These are phyloP conservation scores for Vishniacozyma victoriae DNA, from an alignment of 768 basidiomycete species.

Conservation along the genomic window DNA sequence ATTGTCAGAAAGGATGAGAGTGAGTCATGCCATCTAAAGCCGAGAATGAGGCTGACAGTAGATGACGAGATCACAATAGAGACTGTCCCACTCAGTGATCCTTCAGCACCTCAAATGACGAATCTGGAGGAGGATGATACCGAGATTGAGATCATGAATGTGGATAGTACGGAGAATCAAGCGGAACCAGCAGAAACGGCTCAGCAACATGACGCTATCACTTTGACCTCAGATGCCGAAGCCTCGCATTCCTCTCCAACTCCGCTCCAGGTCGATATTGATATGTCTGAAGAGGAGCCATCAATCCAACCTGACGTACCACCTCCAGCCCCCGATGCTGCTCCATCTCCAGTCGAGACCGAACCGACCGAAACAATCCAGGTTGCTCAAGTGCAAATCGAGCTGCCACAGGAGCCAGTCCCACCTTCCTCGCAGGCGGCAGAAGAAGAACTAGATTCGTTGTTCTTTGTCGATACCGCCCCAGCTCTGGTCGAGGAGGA, in stretches of 20 bases:
- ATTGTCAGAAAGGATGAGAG: constrained; percentile 22
- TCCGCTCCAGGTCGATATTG: neutral
- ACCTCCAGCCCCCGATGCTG: too few relatives aligned
- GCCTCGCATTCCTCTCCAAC: neutral
- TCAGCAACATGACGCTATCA: neutral
- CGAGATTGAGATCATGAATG: constrained; percentile 17
- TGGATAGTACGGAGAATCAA: too few relatives aligned
- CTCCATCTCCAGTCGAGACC: too few relatives aligned
- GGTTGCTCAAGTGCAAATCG: too few relatives aligned
- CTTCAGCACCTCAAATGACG: constrained; percentile 30
- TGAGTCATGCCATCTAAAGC: constrained; percentile 8
- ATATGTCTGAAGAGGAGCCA: neutral
- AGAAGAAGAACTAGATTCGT: too few relatives aligned
- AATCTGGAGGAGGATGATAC: constrained; percentile 19
- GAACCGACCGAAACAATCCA: too few relatives aligned
- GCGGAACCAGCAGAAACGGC: neutral
- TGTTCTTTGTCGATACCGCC: constrained; percentile 35
- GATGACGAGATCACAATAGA: constrained; percentile 24
- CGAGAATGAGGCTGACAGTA: neutral
- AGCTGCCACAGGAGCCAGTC: too few relatives aligned
- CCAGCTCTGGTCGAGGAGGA: constrained; percentile 4
- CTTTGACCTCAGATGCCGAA: too few relatives aligned
- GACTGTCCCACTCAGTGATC: constrained; percentile 19
- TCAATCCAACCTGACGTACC: neutral
- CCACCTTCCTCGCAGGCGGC: too few relatives aligned